phyloP scores from a whole-genome alignment of 768 basidiomycete species.

The Galerina marginata region DNA sequence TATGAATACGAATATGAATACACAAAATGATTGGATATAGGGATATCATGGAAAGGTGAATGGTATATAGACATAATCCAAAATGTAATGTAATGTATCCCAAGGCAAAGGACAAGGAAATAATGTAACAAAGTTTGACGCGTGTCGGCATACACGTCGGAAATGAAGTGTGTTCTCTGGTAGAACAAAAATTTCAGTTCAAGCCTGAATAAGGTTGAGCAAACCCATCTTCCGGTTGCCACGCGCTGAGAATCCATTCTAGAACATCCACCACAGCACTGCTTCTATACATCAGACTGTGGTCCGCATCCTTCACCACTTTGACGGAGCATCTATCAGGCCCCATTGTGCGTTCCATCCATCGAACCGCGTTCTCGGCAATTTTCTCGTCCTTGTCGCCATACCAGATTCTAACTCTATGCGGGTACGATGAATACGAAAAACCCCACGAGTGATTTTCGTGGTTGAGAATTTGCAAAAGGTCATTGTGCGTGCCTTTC shows the following conservation, averaged over 20 bases:
- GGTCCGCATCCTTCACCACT: slow-evolving; percentile 88
- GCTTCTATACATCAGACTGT: slow-evolving; percentile 92
- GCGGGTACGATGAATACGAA: slow-evolving; percentile 80
- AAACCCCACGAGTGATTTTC: slow-evolving; percentile 91
- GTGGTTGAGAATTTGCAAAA: slow-evolving; percentile 91
- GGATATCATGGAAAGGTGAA: slow-evolving; percentile 20
- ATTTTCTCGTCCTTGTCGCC: slow-evolving; percentile 95
- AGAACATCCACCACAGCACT: slow-evolving; percentile 85
- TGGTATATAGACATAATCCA: slow-evolving; percentile 21
- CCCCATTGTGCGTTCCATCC: slow-evolving; percentile 90
- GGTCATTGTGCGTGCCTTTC: slow-evolving; percentile 88
- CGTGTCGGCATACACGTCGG: too few species aligned
- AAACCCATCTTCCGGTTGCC: slow-evolving; percentile 36
- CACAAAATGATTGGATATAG: slow-evolving; percentile 13
- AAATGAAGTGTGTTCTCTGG: slow-evolving; percentile 11
- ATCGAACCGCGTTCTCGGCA: slow-evolving; percentile 85
- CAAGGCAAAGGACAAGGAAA: slow-evolving; percentile 3
- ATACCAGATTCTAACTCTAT: slow-evolving; percentile 86
- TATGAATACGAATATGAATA: slow-evolving; percentile 17
- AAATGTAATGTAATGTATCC: slow-evolving; percentile 4
- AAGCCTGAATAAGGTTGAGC: slow-evolving; percentile 26
- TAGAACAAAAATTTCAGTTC: slow-evolving; percentile 10
- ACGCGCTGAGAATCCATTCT: slow-evolving; percentile 67
- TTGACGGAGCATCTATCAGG: slow-evolving; percentile 76
- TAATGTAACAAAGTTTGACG: slow-evolving; percentile 9